Evolutionary conservation across 352 stramenopile genomes (phyloP).

Genomic region (Aphanomyces cochlioides): DNA sequence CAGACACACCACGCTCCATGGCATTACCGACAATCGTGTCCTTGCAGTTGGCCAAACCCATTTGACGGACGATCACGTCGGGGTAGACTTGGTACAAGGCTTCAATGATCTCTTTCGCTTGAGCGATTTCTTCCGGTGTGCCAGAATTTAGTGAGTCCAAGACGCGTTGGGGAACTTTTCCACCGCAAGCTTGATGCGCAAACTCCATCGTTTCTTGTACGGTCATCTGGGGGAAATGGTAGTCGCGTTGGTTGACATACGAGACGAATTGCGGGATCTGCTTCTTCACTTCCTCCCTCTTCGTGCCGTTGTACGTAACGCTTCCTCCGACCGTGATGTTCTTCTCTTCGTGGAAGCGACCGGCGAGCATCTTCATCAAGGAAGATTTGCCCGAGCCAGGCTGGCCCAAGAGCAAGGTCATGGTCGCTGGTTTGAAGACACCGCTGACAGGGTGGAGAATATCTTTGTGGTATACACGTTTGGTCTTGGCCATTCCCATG

Average conservation of each 20-base stretch:
- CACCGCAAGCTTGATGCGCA: conserved; percentile 51
- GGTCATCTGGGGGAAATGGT: conserved; percentile 50
- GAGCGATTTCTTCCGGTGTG: conserved; percentile 43
- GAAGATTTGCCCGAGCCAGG: conserved; percentile 51
- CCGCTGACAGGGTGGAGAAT: conserved; percentile 46
- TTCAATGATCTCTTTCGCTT: conserved; percentile 37
- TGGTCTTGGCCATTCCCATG: conserved; percentile 37
- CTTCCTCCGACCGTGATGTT: conserved; percentile 42
- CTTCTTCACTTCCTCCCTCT: conserved; percentile 36
- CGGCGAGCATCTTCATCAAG: conserved; percentile 54
- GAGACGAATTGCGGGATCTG: conserved; percentile 46
- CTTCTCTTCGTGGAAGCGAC: conserved; percentile 49
- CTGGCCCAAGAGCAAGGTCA: conserved; percentile 54
- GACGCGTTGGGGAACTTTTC: conserved; percentile 35
- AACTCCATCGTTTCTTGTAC: conserved; percentile 55
- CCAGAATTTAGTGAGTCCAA: conserved; percentile 40
- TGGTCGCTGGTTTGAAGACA: conserved; percentile 46
- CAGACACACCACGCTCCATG: conserved; percentile 63
- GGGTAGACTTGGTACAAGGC: conserved; percentile 49
- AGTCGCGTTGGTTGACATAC: conserved; percentile 52
- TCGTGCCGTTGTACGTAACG: conserved; percentile 50
- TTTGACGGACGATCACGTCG: conserved; percentile 48
- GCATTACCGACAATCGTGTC: conserved; percentile 62
- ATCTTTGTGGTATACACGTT: conserved; percentile 40
- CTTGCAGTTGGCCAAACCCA: conserved; percentile 53